Evolutionary conservation across 1,284 basidiomycete species (phyloP), one percentile per base, ranked within the genome.

Genomic region (Leccinum fallax): DNA sequence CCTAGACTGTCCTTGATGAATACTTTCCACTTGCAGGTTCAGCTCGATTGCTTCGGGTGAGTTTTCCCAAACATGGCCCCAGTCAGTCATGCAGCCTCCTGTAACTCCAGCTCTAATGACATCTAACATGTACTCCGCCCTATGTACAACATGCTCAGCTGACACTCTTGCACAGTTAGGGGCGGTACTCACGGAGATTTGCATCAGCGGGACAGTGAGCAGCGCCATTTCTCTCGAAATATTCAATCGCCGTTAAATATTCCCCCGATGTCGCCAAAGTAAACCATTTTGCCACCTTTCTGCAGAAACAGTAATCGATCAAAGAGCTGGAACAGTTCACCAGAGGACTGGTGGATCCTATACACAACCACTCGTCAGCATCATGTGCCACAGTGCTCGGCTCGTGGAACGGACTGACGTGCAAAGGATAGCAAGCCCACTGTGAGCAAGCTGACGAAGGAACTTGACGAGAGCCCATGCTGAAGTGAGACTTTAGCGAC

Each of bases 381-480:
- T 57, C 15, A 38, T 3, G 15, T 26, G 34, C 30, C 6, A 4
- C 5, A 19, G 46, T 28, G 19, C 19, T 19, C 19, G 19, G 26
- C 77, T 21, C 2, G 80, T 3, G 10, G 78, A 36, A 4, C 79
- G 5, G 54, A 74, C 89, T 8, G 82, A 93, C 80, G 86, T 87
- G 83, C 87, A 89, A 21, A 91, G 77, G 61, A 90, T 88, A 21
- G 87, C 85, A 64, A 82, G 79, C 68, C 94, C 95, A 65, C 85
- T 87, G 64, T 91, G 84, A 8, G 94, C 90, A 10, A 96, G 84
- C 63, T 88, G 85, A 24, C 89, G 83, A 61, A 96, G 81, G 73
- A 95, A 88, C 2, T 82, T 80, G 58, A 93, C 83, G 67, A 96
- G 93, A 19, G 89, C 90, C 89, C 90, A 95, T 0, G 94, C 93